These are phyloP conservation scores for Globisporangium middletonii DNA, from an alignment of 352 stramenopile species.

Conservation along the genomic window DNA sequence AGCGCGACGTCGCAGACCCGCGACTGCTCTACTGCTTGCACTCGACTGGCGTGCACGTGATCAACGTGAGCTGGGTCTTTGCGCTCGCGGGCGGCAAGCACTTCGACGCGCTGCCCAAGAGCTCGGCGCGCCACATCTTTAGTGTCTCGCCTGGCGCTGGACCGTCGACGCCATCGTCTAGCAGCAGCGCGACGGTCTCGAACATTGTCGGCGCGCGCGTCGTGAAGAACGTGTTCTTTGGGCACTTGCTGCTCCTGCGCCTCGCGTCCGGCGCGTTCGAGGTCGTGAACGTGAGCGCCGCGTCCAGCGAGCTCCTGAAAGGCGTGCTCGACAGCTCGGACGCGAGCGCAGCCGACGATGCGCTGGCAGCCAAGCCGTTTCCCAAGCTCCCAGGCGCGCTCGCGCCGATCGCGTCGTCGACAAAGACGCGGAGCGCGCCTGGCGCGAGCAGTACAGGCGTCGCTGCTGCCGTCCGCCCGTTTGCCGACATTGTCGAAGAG, in stretches of 20 bases:
- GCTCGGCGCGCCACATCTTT: slow-evolving; percentile 70
- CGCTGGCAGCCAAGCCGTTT: slow-evolving; percentile 14
- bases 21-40: slow-evolving; percentile 70
- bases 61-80: slow-evolving; percentile 73
- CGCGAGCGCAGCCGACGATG: slow-evolving; percentile 3
- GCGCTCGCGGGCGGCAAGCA: slow-evolving; percentile 49
- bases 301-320: slow-evolving; percentile 67
- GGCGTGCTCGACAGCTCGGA: slow-evolving; percentile 35
- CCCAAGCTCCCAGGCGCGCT: slow-evolving; percentile 45
- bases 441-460: slow-evolving; percentile 6
- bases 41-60: slow-evolving; percentile 69
- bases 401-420: slow-evolving; percentile 39
- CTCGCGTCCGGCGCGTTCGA: slow-evolving; percentile 69
- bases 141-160: slow-evolving; percentile 45
- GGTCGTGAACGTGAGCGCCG: slow-evolving; percentile 72
- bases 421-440: slow-evolving; percentile 20
- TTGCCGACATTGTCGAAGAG: slow-evolving; percentile 57
- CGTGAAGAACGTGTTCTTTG: slow-evolving; percentile 72
- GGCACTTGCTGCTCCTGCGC: slow-evolving; percentile 67
- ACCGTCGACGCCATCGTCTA: not conserved
- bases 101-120: slow-evolving; percentile 56
- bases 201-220: slow-evolving; percentile 63
- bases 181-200: slow-evolving; percentile 11
- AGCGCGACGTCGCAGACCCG: slow-evolving; percentile 40
- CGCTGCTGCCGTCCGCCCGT: slow-evolving; percentile 29